These are phyloP conservation scores for Testicularia cyperi DNA, from an alignment of 1,284 basidiomycete species.

Conservation along the genomic window DNA sequence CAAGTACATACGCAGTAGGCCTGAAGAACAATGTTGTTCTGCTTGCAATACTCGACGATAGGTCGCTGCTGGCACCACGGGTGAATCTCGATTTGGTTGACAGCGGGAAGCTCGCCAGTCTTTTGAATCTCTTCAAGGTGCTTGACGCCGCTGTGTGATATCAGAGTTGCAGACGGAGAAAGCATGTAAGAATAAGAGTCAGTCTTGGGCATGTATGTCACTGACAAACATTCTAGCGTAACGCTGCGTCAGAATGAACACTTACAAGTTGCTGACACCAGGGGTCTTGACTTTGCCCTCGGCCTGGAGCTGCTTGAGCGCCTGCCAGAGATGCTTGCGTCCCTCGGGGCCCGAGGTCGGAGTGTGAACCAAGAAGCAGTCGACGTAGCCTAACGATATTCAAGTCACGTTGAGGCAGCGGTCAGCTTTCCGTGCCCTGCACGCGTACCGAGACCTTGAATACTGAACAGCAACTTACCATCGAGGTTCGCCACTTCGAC, in stretches of 20 bases:
- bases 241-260: too few species aligned
- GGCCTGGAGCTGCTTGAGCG: conserved; percentile 23
- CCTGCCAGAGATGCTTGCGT: conserved; percentile 30
- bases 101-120: conserved; percentile 11
- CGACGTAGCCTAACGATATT: conserved; percentile 34
- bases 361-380: conserved; percentile 40
- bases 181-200: background rate
- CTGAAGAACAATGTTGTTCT: conserved; percentile 30
- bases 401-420: too few species aligned
- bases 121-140: conserved; percentile 27
- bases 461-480: conserved; percentile 4
- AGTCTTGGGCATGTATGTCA: too few species aligned
- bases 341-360: conserved; percentile 30
- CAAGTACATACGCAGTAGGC: conserved; percentile 21
- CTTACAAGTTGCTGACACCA: conserved; percentile 29
- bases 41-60: conserved; percentile 31
- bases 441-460: background rate
- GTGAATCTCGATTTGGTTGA: conserved; percentile 39
- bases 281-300: conserved; percentile 32
- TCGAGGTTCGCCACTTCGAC: conserved; percentile 25
- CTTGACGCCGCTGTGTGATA: conserved; percentile 13
- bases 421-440: background rate
- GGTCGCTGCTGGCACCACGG: conserved; percentile 37
- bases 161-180: too few species aligned
- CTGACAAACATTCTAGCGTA: too few species aligned